Evolutionary conservation across 306 rosid species (phyloP).

Genomic region (Cicer chorassanicum): DNA sequence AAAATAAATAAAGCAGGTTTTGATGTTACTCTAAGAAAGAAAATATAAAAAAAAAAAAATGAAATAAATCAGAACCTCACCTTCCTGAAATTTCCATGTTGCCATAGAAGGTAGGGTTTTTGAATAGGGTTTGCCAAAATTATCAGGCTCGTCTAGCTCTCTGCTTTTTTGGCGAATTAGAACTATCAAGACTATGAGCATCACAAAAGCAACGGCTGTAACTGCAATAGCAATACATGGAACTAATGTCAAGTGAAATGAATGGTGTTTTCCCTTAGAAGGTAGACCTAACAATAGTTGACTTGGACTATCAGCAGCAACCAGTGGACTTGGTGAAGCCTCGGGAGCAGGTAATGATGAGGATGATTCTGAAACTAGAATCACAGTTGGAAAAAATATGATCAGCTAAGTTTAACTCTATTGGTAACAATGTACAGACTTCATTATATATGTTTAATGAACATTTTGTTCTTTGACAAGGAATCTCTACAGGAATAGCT

Average conservation of each 20-base stretch:
- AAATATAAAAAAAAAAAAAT: constrained; percentile 3
- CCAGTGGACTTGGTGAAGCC: constrained; percentile 75
- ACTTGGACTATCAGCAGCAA: constrained; percentile 81
- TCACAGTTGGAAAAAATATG: constrained; percentile 41
- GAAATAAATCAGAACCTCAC: constrained; percentile 49
- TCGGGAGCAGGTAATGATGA: constrained; percentile 62
- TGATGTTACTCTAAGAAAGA: constrained; percentile 33
- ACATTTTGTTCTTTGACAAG: constrained; percentile 17
- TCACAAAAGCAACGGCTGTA: constrained; percentile 70
- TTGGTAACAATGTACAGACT: constrained; percentile 23
- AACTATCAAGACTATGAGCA: constrained; percentile 75
- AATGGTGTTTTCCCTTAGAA: constrained; percentile 54
- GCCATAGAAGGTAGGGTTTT: constrained; percentile 65
- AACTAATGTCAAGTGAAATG: constrained; percentile 75
- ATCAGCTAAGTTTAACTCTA: constrained; percentile 29
- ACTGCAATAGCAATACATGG: constrained; percentile 80
- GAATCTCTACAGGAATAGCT: not conserved
- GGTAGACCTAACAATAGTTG: constrained; percentile 60
- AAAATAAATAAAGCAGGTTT: constrained; percentile 18
- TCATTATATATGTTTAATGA: not conserved
- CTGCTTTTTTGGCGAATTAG: constrained; percentile 78
- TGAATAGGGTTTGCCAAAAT: constrained; percentile 53
- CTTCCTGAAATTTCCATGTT: constrained; percentile 80
- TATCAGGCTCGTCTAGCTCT: constrained; percentile 73
- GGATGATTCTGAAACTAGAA: constrained; percentile 67